Conservation (phyloP, 2,329 filamentous ascomycete genomes). For the Aspergillus melleus region DNA sequence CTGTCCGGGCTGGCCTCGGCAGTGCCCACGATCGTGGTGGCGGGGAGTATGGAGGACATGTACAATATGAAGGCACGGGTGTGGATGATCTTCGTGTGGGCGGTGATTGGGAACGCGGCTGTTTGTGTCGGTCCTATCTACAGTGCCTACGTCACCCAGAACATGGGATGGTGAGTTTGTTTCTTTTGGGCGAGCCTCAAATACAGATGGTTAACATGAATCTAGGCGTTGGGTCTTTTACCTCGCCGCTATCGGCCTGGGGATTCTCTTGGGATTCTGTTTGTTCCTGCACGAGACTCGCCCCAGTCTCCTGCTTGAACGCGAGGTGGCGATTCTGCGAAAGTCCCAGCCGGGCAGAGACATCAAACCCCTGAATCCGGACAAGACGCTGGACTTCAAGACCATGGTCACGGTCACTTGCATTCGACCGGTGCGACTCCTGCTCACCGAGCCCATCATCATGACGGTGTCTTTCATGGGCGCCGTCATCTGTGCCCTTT, state of each 20-base stretch:
- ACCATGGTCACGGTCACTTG: not conserved
- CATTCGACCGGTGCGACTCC: constrained; percentile 3
- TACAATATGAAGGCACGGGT: constrained; percentile 1
- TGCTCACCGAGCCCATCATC: constrained; percentile 8
- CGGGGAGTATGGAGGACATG: constrained; percentile 9
- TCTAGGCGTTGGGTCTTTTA: not conserved
- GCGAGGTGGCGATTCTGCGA: constrained; percentile 4
- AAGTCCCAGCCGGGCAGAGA: not conserved
- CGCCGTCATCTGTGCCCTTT: constrained; percentile 3
- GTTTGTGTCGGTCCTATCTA: constrained; percentile 7
- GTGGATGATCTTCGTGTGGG: constrained; percentile 8
- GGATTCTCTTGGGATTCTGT: not conserved
- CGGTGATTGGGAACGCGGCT: not conserved
- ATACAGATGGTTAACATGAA: not conserved
- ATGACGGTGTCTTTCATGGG: constrained; percentile 4
- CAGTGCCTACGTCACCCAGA: constrained; percentile 4
- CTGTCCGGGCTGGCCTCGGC: constrained; percentile 4
- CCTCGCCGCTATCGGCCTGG: constrained; percentile 5
- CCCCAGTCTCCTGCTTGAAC: constrained; percentile 6
- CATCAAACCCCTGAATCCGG: constrained; percentile 5
- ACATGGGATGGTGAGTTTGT: constrained; percentile 1
- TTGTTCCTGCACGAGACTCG: constrained; percentile 9
- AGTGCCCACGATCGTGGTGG: constrained; percentile 6
- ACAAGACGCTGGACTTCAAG: not conserved
- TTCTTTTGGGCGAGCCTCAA: not conserved